Percentiles rank a stretch among this genome's conserved stretches.
phyloP scores from a whole-genome alignment of 2,329 filamentous ascomycete species.

The Eutypella sp. region DNA sequence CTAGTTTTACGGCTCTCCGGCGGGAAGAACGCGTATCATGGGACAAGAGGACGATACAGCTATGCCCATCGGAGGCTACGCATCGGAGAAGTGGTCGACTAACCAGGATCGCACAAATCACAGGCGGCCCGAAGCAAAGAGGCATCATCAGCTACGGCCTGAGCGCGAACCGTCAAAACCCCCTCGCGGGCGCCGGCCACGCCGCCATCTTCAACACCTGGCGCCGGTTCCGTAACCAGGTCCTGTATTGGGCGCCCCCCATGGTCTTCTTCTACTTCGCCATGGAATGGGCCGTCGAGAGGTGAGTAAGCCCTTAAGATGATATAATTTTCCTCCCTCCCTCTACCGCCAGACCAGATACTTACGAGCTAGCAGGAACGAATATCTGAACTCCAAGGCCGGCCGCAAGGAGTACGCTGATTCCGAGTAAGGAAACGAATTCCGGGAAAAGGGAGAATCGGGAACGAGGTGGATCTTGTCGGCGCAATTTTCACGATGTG shows the following conservation, averaged over 20 bases:
- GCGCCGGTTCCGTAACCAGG: constrained; percentile 78
- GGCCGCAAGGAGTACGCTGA: constrained; percentile 24
- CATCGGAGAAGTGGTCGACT: constrained; percentile 11
- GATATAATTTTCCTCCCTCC: not conserved
- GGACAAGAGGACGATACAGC: not conserved
- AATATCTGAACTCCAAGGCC: constrained; percentile 28
- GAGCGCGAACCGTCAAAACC: constrained; percentile 82
- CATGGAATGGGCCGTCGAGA: constrained; percentile 88
- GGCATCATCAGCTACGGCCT: constrained; percentile 69
- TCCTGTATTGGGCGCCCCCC: constrained; percentile 83
- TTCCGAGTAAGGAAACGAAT: constrained; percentile 13
- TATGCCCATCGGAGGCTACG: not conserved
- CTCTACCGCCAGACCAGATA: not conserved
- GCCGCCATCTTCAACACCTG: constrained; percentile 94
- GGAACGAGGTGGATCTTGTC: not conserved
- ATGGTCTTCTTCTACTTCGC: constrained; percentile 72
- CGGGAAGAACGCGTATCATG: too few relatives aligned
- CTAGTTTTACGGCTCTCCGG: too few relatives aligned
- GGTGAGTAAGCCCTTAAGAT: constrained; percentile 46
- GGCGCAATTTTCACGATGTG: constrained; percentile 6
- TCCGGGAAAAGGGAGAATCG: not conserved
- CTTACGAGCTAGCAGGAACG: constrained; percentile 19
- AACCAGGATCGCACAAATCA: constrained; percentile 11
- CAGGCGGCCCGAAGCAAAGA: constrained; percentile 57
- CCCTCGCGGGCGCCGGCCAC: constrained; percentile 70